Base-by-base conservation (phyloP, 345 rosid species). In the Ceriops zippeliana region DNA sequence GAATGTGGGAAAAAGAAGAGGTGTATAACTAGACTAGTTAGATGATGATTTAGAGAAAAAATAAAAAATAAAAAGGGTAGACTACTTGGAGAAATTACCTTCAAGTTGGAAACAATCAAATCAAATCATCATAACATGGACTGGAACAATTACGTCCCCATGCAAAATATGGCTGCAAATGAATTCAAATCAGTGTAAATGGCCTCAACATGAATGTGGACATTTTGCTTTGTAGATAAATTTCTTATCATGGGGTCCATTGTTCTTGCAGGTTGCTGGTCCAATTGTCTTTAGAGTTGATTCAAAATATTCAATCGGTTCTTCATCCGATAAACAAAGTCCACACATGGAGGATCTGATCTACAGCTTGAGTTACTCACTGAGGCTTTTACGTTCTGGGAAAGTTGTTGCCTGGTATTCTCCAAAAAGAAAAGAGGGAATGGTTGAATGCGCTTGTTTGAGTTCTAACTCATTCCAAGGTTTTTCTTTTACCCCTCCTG, bases 371-470 rank as follows among this genome's bases (percentile, higher is more conserved):
- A 86, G 79, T 75, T 90, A 89, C 81, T 89, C 90, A 0, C 73
- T 89, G 75, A 81, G 86, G 89, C 86, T 83, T 51, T 76, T 93
- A 5, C 80, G 73, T 9, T 89, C 96, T 2, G 97, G 96, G 32
- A 90, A 87, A 68, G 80, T 89, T 28, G 97, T 87, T 52, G 90
- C 98, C 61, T 90, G 98, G 97, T 90, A 89, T 73, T 93, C 97
- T 52, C 90, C 93, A 7, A 93, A 84, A 70, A 79, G 96, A 69
- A 87, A 85, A 71, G 98, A 93, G 76, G 91, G 96, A 58, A 93
- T 90, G 97, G 24, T 93, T 24, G 97, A 93, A 79, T 93, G 58
- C 86, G 90, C 65, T 34, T 93, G 61, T 87, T 72, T 20, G 98
- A 90, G 82, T 89, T 90, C 70, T 89, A 74, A 71, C 54, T 67